Conservation (phyloP, 2,329 filamentous ascomycete species). For the Diaporthe citriasiana region DNA sequence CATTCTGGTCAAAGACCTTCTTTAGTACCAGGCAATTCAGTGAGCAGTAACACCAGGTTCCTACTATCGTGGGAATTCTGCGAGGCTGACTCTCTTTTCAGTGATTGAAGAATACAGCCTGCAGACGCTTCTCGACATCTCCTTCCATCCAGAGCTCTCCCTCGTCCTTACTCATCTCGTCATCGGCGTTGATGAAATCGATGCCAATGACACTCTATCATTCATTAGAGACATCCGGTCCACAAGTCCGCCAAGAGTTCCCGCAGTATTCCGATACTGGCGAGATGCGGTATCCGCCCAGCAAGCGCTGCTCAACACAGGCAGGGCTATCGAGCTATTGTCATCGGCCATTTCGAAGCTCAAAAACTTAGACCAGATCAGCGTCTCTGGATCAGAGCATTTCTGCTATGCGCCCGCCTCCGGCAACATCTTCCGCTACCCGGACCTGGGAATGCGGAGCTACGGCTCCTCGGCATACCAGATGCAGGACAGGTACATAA, state of each 20-base stretch:
- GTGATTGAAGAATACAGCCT: constrained; percentile 2
- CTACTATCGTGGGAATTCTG: rapidly evolving
- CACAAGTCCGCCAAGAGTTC: neutral
- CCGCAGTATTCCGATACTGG: neutral
- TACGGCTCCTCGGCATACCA: neutral
- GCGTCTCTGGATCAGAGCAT: neutral
- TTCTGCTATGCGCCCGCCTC: rapidly evolving
- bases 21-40: neutral
- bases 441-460: neutral
- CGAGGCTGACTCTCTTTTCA: neutral
- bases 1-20: neutral
- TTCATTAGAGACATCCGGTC: neutral
- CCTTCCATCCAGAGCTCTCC: neutral
- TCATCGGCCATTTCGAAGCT: neutral
- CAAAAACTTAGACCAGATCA: neutral
- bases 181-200: constrained; percentile 1
- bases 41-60: neutral
- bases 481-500: neutral
- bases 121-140: neutral
- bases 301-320: neutral
- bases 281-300: neutral
- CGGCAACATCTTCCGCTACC: neutral
- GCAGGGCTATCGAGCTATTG: neutral
- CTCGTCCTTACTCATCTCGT: neutral
- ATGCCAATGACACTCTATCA: neutral